Conservation (phyloP, 2,329 filamentous ascomycete genomes). For the Exophiala oligosperma region DNA sequence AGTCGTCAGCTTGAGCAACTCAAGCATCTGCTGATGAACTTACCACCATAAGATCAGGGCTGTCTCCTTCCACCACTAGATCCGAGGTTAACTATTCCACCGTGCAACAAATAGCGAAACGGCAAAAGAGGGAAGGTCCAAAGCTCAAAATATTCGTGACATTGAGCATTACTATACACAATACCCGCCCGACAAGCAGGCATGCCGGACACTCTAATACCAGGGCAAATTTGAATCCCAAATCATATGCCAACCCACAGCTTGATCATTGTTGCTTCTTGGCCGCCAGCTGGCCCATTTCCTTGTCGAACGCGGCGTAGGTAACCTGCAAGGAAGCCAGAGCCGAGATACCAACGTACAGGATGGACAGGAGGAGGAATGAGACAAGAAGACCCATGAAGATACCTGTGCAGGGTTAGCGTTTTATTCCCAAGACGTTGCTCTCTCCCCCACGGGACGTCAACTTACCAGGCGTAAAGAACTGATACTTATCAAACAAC, state of each 20-base stretch:
- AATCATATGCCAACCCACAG: neutral
- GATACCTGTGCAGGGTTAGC: constrained; percentile 58
- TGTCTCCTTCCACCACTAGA: too few relatives aligned
- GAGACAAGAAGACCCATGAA: constrained; percentile 80
- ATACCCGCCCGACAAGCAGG: neutral
- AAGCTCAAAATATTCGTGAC: neutral
- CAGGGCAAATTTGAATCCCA: neutral
- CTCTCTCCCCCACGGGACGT: neutral
- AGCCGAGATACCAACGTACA: constrained; percentile 75
- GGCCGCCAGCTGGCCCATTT: constrained; percentile 69
- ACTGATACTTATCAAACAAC: constrained; percentile 91
- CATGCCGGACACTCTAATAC: neutral
- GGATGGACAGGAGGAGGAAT: constrained; percentile 71
- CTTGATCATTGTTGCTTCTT: constrained; percentile 29
- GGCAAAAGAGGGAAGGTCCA: too few relatives aligned
- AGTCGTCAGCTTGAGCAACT: too few relatives aligned
- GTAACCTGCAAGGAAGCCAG: constrained; percentile 81
- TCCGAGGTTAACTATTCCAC: too few relatives aligned
- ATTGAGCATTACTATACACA: neutral
- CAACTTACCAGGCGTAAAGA: constrained; percentile 77
- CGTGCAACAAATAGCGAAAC: neutral
- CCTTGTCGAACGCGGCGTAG: constrained; percentile 95
- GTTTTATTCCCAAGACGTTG: neutral
- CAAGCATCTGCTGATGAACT: too few relatives aligned
- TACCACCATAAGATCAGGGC: too few relatives aligned